Percentiles rank a stretch among this genome's conserved stretches.
phyloP scores from a whole-genome alignment of 2,329 filamentous ascomycete species.

The Neurospora sp. region DNA sequence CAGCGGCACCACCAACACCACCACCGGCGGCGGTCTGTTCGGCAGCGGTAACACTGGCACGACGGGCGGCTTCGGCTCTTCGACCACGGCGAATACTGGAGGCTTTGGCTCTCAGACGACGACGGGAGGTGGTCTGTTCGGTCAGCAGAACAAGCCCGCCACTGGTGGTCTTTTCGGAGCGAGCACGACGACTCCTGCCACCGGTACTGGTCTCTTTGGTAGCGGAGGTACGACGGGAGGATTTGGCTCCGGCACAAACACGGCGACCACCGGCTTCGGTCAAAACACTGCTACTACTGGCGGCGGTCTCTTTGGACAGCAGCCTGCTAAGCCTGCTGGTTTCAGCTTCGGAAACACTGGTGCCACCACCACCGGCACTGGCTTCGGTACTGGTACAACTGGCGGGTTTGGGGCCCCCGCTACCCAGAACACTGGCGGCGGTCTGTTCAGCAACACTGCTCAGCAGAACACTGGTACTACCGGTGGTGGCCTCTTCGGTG shows the following conservation, averaged over 20 bases:
- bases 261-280: conserved; percentile 9
- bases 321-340: conserved; percentile 11
- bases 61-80: conserved; percentile 25
- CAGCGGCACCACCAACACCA: conserved; percentile 14
- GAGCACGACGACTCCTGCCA: conserved; percentile 17
- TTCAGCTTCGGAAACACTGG: conserved; percentile 15
- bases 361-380: conserved; percentile 4
- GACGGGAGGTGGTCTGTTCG: conserved; percentile 32
- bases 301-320: conserved; percentile 26
- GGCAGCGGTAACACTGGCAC: conserved; percentile 25
- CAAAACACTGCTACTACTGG: conserved; percentile 8
- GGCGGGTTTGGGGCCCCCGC: conserved; percentile 4
- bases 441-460: conserved; percentile 27
- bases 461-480: conserved; percentile 9
- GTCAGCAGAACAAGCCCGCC: conserved; percentile 19
- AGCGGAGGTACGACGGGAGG: conserved; percentile 10
- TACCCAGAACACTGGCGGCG: conserved; percentile 19
- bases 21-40: conserved; percentile 28
- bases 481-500: conserved; percentile 22
- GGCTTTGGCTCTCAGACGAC: conserved; percentile 26
- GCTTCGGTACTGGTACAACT: conserved; percentile 5
- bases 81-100: conserved; percentile 19
- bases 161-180: conserved; percentile 33
- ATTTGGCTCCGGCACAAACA: too few relatives aligned
- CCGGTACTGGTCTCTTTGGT: conserved; percentile 37